Evolutionary conservation across 768 basidiomycete species (phyloP), one percentile per base, ranked within the genome.

Genomic region (Fomitopsis serialis): DNA sequence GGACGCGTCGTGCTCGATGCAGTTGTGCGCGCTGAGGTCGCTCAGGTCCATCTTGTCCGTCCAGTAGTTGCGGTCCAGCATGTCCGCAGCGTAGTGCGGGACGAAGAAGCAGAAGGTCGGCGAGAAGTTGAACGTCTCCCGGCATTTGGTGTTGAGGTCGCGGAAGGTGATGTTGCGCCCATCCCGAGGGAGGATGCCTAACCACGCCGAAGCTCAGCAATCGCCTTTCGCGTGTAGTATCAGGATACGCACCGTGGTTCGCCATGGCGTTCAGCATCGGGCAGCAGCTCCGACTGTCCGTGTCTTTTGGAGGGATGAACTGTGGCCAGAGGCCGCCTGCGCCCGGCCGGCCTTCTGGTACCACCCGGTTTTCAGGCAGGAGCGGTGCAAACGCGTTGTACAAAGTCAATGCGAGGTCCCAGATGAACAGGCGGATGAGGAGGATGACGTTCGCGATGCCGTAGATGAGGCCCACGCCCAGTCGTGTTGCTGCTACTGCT

Each of bases 201-300:
- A 10, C 17, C 37, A 12, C 44, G 36, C 24, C 12, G 29, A 4
- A 36, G 32, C 47, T 27, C 13, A 40, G 37, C 37, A 40, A 5
- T 11, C 11, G 8, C 37, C 6, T 19, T 40, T 17, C 44, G 46
- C 25, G 46, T 12, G 25, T 27, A 24, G 29, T 10, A 21, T 46
- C 11, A 19, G 6, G 15, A 24, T 15, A 54, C 62, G 45, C 44
- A 89, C 89, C 90, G 55, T 92, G 89, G 64, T 92, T 92, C 7
- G 89, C 87, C 79, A 92, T 73, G 0, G 87, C 84, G 58, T 92
- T 92, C 54, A 92, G 65, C 12, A 79, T 87, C 1, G 89, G 89
- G 58, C 89, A 91, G 1, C 83, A 79, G 56, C 80, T 79, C 2
- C 89, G 74, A 60, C 87, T 89, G 58, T 90, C 88, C 1, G 78